Evolutionary conservation across 495 filamentous ascomycete genomes (phyloP).

Genomic region (Poronia punctata): DNA sequence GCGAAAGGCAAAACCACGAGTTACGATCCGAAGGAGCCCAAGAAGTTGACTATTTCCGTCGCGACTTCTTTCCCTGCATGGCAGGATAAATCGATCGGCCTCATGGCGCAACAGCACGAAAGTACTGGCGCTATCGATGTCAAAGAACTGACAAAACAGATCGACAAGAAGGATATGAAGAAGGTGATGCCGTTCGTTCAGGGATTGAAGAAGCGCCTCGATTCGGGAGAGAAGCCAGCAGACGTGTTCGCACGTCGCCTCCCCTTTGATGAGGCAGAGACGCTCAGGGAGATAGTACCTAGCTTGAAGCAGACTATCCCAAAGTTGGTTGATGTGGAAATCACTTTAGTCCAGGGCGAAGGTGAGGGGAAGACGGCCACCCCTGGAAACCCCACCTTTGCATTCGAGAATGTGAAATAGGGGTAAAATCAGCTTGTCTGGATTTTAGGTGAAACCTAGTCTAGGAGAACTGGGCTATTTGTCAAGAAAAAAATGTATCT

Average conservation of each 20-base stretch:
- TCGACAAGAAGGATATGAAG: constrained; percentile 82
- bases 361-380: constrained; percentile 65
- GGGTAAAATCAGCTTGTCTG: no score
- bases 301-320: constrained; percentile 50
- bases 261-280: constrained; percentile 74
- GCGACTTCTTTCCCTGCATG: constrained; percentile 74
- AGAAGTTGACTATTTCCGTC: constrained; percentile 82
- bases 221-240: constrained; percentile 49
- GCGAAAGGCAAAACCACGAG: constrained; percentile 74
- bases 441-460: no score
- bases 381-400: constrained; percentile 72
- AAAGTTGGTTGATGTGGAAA: constrained; percentile 53
- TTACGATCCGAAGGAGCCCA: constrained; percentile 86
- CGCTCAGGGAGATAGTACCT: constrained; percentile 49
- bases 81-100: constrained; percentile 86
- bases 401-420: constrained; percentile 64
- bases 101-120: constrained; percentile 37
- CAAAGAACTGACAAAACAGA: constrained; percentile 66
- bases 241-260: constrained; percentile 75
- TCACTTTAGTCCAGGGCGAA: constrained; percentile 51
- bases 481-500: no score
- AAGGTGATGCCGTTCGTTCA: constrained; percentile 98
- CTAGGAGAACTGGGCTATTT: no score
- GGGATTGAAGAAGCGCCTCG: constrained; percentile 69
- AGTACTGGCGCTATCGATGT: constrained; percentile 47